phyloP scores from a whole-genome alignment of 1,284 basidiomycete species.

The Rugosomyces carneus region DNA sequence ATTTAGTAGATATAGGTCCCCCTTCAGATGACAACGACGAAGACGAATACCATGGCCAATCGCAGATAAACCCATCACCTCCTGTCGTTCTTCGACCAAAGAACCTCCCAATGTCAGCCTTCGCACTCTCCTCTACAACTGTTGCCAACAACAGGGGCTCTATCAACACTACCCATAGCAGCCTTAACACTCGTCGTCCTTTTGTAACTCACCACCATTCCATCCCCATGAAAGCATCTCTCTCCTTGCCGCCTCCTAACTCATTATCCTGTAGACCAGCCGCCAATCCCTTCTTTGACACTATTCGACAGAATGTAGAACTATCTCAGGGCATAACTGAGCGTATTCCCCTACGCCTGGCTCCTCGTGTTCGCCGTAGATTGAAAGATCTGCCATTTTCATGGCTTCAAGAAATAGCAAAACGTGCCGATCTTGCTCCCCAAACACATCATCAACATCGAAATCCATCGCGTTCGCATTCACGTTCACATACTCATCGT shows the following conservation, averaged over 20 bases:
- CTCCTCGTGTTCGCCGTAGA: slow-evolving; percentile 54
- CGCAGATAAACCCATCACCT: background rate
- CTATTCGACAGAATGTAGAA: slow-evolving; percentile 93
- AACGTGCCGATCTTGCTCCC: slow-evolving; percentile 32
- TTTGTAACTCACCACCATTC: slow-evolving; percentile 4
- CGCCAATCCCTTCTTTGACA: slow-evolving; percentile 89
- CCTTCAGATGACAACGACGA: slow-evolving; percentile 43
- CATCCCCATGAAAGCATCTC: slow-evolving; percentile 1
- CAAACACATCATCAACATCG: slow-evolving; percentile 15
- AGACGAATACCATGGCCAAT: slow-evolving; percentile 19
- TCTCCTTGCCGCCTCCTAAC: background rate
- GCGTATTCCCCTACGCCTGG: slow-evolving; percentile 73
- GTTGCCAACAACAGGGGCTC: slow-evolving; percentile 4
- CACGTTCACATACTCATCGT: slow-evolving; percentile 7
- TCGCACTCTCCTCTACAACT: slow-evolving; percentile 52
- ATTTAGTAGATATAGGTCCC: slow-evolving; percentile 48
- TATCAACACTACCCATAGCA: background rate
- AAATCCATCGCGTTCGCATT: slow-evolving; percentile 4
- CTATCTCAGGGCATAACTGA: slow-evolving; percentile 80
- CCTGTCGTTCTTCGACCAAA: slow-evolving; percentile 44
- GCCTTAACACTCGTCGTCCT: slow-evolving; percentile 2
- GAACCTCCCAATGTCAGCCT: slow-evolving; percentile 60
- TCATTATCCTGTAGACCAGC: slow-evolving; percentile 28
- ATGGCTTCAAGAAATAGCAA: slow-evolving; percentile 77
- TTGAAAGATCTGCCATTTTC: slow-evolving; percentile 72